phyloP scores from a whole-genome alignment of 164 flowering plant genomes.

The Aristolochia californica region DNA sequence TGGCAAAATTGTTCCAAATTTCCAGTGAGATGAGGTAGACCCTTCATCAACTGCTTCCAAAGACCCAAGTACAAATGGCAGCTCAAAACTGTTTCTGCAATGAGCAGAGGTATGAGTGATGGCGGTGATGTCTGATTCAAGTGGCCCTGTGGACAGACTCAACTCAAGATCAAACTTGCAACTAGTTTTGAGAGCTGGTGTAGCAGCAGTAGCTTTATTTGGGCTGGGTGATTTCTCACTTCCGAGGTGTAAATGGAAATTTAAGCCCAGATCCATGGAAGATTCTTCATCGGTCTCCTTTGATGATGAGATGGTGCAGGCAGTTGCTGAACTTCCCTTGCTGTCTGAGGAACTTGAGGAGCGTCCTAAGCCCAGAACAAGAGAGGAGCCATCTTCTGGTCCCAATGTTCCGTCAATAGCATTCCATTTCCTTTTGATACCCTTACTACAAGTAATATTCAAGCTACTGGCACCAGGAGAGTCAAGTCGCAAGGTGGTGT shows the following conservation, averaged over 20 bases:
- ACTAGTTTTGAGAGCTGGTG: conserved; percentile 16
- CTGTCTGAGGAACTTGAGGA: conserved; percentile 85
- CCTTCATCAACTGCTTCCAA: conserved; percentile 29
- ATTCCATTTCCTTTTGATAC: conserved; percentile 70
- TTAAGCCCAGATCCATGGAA: conserved; percentile 58
- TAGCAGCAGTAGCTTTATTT: conserved; percentile 20
- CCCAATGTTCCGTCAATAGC: conserved; percentile 30
- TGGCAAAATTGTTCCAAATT: conserved; percentile 16
- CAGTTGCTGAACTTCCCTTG: conserved; percentile 82
- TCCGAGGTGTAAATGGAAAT: conserved; percentile 70
- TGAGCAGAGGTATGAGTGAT: conserved; percentile 17
- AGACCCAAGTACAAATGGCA: conserved; percentile 9
- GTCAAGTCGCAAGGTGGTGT: conserved; percentile 56
- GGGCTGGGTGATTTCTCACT: conserved; percentile 40
- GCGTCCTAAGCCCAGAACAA: conserved; percentile 55
- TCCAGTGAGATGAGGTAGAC: conserved; percentile 29
- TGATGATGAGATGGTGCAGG: conserved; percentile 67
- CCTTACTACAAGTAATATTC: conserved; percentile 29
- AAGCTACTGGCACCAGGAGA: conserved; percentile 32
- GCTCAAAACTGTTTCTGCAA: conserved; percentile 13
- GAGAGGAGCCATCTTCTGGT: conserved; percentile 36
- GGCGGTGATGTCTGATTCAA: conserved; percentile 69
- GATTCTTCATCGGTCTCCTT: conserved; percentile 76
- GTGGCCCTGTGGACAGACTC: conserved; percentile 56
- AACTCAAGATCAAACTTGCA: conserved; percentile 59